Evolutionary conservation across 306 rosid genomes (phyloP).

Genomic region (Prunus kanzakura): DNA sequence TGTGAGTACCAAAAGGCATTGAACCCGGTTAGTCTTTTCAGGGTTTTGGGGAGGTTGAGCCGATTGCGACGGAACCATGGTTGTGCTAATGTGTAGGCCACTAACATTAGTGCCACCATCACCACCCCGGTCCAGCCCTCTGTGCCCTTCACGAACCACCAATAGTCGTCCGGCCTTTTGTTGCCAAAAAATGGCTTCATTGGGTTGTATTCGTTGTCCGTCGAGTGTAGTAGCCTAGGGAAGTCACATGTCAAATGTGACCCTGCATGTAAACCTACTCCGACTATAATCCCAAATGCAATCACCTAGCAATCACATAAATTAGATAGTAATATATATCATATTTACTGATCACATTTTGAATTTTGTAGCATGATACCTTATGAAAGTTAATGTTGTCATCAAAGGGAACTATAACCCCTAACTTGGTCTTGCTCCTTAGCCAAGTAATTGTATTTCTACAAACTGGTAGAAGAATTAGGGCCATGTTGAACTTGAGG

Average conservation of each 20-base stretch:
- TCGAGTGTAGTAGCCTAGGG: slow-evolving; percentile 61
- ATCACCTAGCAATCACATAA: slow-evolving; percentile 36
- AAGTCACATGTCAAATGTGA: slow-evolving; percentile 85
- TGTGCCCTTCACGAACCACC: slow-evolving; percentile 93
- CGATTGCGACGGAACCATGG: slow-evolving; percentile 79
- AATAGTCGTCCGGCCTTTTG: slow-evolving; percentile 54
- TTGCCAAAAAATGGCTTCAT: slow-evolving; percentile 62
- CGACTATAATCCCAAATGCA: slow-evolving; percentile 68
- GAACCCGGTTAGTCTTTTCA: slow-evolving; percentile 76
- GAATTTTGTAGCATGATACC: slow-evolving; percentile 27
- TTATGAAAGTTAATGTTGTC: slow-evolving; percentile 89
- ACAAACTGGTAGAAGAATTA: slow-evolving; percentile 79
- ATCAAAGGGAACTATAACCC: slow-evolving; percentile 66
- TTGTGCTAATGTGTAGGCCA: slow-evolving; percentile 73
- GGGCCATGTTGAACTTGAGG: slow-evolving; percentile 82
- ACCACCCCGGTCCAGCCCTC: slow-evolving; percentile 91
- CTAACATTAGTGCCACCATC: slow-evolving; percentile 77
- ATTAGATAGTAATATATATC: background rate
- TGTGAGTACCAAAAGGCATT: slow-evolving; percentile 97
- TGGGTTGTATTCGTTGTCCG: slow-evolving; percentile 52
- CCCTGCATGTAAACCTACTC: slow-evolving; percentile 62
- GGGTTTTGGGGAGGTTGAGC: slow-evolving; percentile 58
- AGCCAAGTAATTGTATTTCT: slow-evolving; percentile 91
- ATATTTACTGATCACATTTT: background rate
- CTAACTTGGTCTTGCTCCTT: slow-evolving; percentile 63